Conservation (phyloP, 345 rosid genomes). For the Lepidium didymum region DNA sequence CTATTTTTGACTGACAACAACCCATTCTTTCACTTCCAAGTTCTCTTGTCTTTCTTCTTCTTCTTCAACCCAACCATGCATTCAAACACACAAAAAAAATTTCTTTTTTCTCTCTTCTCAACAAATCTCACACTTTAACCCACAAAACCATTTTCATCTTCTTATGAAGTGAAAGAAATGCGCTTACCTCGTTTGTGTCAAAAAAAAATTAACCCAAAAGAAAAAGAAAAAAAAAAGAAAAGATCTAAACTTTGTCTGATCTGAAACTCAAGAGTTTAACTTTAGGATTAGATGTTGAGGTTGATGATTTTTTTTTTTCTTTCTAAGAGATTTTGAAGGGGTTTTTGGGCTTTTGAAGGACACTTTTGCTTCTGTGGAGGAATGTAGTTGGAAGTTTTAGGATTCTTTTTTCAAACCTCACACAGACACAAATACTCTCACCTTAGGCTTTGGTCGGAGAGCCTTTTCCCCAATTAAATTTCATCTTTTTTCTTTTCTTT, state of each 20-base stretch:
- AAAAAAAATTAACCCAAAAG: background rate
- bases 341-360: constrained; percentile 1
- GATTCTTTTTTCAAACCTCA: constrained; percentile 18
- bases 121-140: constrained; percentile 5
- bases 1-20: constrained; percentile 71
- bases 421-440: background rate
- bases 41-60: background rate
- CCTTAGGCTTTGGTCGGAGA: constrained; percentile 18
- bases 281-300: constrained; percentile 16
- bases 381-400: constrained; percentile 27
- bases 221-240: constrained; percentile 17
- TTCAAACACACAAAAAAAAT: background rate
- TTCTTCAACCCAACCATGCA: constrained; percentile 23
- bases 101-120: background rate
- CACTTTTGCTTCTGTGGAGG: constrained; percentile 17
- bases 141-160: background rate
- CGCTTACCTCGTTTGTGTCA: constrained; percentile 32
- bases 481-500: background rate
- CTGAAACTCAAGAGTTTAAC: constrained; percentile 24
- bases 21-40: constrained; percentile 43
- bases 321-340: background rate
- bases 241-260: constrained; percentile 28
- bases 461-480: constrained; percentile 17
- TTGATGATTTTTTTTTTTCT: background rate
- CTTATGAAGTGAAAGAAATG: constrained; percentile 18